A percentile compares a stretch with the other conserved stretches of the same genome.
Evolutionary conservation across 441 rosid genomes (phyloP).

Genomic region (Aquilaria agallochum): DNA sequence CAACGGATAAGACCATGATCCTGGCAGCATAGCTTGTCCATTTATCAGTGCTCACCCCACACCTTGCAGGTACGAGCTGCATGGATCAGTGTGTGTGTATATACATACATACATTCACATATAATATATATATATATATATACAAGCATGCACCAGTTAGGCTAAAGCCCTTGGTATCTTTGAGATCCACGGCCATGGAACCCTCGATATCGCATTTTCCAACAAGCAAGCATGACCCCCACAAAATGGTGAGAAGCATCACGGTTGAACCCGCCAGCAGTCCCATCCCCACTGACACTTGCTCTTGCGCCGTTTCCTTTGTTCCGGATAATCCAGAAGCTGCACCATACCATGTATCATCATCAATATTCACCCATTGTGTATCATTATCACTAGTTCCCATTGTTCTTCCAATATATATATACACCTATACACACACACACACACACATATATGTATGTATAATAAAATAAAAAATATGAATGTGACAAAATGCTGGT

Average conservation of each 20-base stretch:
- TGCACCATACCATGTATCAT: not conserved
- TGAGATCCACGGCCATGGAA: conserved; percentile 15
- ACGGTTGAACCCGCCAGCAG: conserved; percentile 28
- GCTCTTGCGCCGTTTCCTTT: conserved; percentile 26
- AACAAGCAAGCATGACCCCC: conserved; percentile 24
- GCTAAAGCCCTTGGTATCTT: conserved; percentile 18
- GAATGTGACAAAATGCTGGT: too few relatives aligned
- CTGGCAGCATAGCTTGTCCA: conserved; percentile 17
- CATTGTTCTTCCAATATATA: too few relatives aligned
- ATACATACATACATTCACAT: conserved; percentile 1
- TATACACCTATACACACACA: too few relatives aligned
- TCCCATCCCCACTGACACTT: conserved; percentile 29
- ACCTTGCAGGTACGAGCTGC: conserved; percentile 12
- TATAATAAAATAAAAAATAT: too few relatives aligned
- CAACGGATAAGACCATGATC: conserved; percentile 25
- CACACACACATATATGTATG: too few relatives aligned
- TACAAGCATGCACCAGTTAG: conserved; percentile 12
- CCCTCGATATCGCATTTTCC: conserved; percentile 24
- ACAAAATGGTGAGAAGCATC: conserved; percentile 24
- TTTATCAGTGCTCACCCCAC: conserved; percentile 17
- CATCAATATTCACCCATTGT: not conserved
- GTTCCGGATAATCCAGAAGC: conserved; percentile 30
- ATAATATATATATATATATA: conserved; percentile 4
- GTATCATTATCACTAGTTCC: too few relatives aligned
- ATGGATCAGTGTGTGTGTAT: too few relatives aligned